Evolutionary conservation across 805 yeast species (phyloP).

Genomic region (Saturnispora halmiae): DNA sequence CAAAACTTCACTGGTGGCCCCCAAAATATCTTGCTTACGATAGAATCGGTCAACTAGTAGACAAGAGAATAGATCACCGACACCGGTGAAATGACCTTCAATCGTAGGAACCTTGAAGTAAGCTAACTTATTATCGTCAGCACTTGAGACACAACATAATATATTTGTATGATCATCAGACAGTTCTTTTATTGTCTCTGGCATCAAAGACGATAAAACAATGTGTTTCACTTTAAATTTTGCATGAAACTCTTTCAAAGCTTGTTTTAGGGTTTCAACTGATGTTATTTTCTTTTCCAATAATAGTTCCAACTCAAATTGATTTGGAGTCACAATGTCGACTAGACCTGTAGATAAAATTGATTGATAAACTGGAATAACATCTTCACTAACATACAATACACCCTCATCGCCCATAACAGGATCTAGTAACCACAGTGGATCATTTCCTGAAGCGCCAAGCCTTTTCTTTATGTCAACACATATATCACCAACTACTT

Average conservation of each 20-base stretch:
- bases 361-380: conserved; percentile 49
- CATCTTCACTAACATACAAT: conserved; percentile 50
- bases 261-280: conserved; percentile 32
- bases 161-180: conserved; percentile 21
- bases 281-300: conserved; percentile 33
- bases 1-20: conserved; percentile 45
- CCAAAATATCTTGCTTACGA: conserved; percentile 20
- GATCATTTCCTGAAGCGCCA: conserved; percentile 16
- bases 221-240: conserved; percentile 45
- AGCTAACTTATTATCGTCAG: conserved; percentile 13
- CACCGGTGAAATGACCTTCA: conserved; percentile 85
- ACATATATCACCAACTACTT: conserved; percentile 33
- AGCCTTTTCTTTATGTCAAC: conserved; percentile 28
- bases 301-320: conserved; percentile 75
- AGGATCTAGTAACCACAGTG: conserved; percentile 60
- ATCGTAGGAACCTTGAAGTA: conserved; percentile 49
- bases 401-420: conserved; percentile 76
- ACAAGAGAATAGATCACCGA: conserved; percentile 87
- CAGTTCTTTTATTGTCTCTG: conserved; percentile 13
- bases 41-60: conserved; percentile 56
- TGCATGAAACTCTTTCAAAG: conserved; percentile 41
- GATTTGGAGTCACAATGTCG: conserved; percentile 82
- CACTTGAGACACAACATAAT: conserved; percentile 39
- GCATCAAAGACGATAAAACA: conserved; percentile 53
- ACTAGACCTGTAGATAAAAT: conserved; percentile 40